Conservation (phyloP, 306 rosid species). For the Fragaria vesca region DNA sequence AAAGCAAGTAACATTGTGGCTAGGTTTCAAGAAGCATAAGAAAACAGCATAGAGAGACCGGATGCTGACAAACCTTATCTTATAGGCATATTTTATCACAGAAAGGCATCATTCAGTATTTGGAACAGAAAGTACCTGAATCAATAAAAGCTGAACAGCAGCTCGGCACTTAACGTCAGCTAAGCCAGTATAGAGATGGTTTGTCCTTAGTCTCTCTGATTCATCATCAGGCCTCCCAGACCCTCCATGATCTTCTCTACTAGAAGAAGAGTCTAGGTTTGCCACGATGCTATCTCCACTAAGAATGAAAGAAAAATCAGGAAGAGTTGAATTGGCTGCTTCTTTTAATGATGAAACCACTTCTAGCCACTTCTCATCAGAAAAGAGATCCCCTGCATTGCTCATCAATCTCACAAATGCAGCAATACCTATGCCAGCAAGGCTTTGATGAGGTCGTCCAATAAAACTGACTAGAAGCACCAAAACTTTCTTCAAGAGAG, state of each 20-base stretch:
- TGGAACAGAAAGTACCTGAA: constrained; percentile 66
- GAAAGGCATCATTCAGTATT: constrained; percentile 11
- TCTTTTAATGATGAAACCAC: constrained; percentile 83
- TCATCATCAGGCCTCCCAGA: constrained; percentile 47
- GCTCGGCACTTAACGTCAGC: constrained; percentile 87
- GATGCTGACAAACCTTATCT: not conserved
- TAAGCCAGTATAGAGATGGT: constrained; percentile 52
- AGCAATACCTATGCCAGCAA: constrained; percentile 98
- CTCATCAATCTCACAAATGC: constrained; percentile 98
- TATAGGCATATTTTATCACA: not conserved
- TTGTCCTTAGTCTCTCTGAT: constrained; percentile 43
- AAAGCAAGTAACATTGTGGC: not conserved
- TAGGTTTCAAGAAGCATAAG: not conserved
- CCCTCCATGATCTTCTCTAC: constrained; percentile 50
- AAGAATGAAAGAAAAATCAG: constrained; percentile 69
- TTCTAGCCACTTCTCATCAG: constrained; percentile 96
- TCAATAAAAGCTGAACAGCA: constrained; percentile 90
- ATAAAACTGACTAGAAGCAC: constrained; percentile 89
- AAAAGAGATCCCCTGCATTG: constrained; percentile 85
- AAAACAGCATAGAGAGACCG: constrained; percentile 3
- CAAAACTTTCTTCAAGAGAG: constrained; percentile 88
- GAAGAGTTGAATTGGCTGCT: constrained; percentile 85
- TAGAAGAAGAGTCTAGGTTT: constrained; percentile 39
- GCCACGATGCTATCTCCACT: constrained; percentile 36
- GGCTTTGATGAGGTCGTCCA: constrained; percentile 95